Evolutionary conservation across 139 green algal species (phyloP).

Genomic region (Chlamydomonas applanata): DNA sequence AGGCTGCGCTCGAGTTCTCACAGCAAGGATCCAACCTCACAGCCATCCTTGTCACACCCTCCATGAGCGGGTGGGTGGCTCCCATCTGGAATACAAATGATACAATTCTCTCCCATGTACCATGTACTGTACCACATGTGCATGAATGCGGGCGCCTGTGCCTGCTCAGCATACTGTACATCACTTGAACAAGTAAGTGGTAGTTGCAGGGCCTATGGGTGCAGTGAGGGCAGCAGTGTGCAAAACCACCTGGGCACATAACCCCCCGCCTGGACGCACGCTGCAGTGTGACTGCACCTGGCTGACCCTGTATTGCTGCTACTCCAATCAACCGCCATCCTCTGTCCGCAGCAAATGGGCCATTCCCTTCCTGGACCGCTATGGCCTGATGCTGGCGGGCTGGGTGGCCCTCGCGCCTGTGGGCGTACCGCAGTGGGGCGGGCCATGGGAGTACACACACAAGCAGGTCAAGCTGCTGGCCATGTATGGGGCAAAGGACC

Average conservation of each 20-base stretch:
- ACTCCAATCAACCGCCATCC: too few relatives aligned
- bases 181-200: too few relatives aligned
- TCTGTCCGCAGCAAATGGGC: constrained; percentile 30
- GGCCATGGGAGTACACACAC: constrained; percentile 37
- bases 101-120: too few relatives aligned
- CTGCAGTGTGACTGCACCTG: neutral
- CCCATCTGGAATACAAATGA: too few relatives aligned
- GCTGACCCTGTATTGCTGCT: neutral
- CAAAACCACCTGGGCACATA: too few relatives aligned
- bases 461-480: constrained; percentile 28
- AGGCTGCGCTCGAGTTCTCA: constrained; percentile 22
- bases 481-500: constrained; percentile 34
- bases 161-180: too few relatives aligned
- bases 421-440: constrained; percentile 31
- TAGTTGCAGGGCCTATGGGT: too few relatives aligned
- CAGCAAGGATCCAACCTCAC: constrained; percentile 2
- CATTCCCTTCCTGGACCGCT: constrained; percentile 42
- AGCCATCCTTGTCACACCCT: constrained; percentile 29
- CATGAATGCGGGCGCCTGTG: too few relatives aligned
- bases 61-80: constrained; percentile 35
- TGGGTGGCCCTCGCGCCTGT: constrained; percentile 39
- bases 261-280: neutral
- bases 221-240: too few relatives aligned
- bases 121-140: too few relatives aligned
- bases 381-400: constrained; percentile 30